Conservation (phyloP, 179 eudicot genomes). For the Heliamphora ciliata region DNA sequence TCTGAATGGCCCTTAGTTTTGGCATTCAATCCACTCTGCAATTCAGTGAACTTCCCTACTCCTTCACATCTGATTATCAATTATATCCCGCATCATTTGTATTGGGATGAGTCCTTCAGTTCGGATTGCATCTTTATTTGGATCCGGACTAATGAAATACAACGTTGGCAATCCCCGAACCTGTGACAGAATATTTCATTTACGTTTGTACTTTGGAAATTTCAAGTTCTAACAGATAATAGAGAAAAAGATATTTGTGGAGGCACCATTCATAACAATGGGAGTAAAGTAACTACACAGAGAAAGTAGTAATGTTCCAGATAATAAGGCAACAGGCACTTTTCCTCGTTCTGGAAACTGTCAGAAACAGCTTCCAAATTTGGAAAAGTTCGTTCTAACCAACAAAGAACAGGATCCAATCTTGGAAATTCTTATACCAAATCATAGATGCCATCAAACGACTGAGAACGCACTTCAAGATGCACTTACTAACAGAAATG, state of each 20-base stretch:
- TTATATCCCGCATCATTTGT: constrained; percentile 88
- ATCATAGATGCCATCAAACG: not conserved
- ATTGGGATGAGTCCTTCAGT: constrained; percentile 93
- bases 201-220: not conserved
- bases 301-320: not conserved
- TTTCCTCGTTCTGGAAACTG: not conserved
- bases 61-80: constrained; percentile 67
- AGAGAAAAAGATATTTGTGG: not conserved
- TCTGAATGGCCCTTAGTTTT: not conserved
- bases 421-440: not conserved
- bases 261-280: not conserved
- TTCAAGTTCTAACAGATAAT: not conserved
- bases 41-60: not conserved
- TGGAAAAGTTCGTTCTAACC: not conserved
- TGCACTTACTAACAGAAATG: not conserved
- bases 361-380: not conserved
- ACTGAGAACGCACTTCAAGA: not conserved
- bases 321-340: not conserved
- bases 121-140: constrained; percentile 82
- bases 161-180: constrained; percentile 94
- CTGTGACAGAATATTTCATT: constrained; percentile 33
- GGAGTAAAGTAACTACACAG: not conserved
- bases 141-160: constrained; percentile 90
- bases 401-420: not conserved
- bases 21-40: not conserved